Conservation (phyloP, 1,139 yeast genomes). For the Saccharomyces hybrid region DNA sequence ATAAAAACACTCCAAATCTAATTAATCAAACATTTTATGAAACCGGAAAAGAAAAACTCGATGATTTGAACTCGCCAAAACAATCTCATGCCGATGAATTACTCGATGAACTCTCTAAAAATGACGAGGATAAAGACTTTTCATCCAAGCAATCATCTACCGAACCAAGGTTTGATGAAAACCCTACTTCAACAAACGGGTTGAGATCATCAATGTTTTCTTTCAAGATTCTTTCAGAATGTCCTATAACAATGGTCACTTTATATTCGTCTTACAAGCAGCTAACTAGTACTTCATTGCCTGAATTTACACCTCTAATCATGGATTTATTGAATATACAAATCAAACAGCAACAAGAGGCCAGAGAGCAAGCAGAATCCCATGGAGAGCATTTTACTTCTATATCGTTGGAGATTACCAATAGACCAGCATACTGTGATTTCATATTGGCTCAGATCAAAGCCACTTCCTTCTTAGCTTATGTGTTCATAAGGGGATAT, state of each 20-base stretch:
- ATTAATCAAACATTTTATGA: constrained; percentile 56
- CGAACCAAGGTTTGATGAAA: background rate
- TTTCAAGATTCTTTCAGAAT: constrained; percentile 88
- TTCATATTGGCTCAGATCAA: constrained; percentile 90
- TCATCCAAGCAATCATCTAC: background rate
- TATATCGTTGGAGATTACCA: constrained; percentile 61
- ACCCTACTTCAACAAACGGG: constrained; percentile 8
- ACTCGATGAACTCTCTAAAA: background rate
- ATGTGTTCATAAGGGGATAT: constrained; percentile 79
- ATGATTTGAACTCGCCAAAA: constrained; percentile 2
- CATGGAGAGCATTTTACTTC: constrained; percentile 47
- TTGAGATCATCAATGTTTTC: constrained; percentile 58
- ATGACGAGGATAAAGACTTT: background rate
- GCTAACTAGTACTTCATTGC: constrained; percentile 62
- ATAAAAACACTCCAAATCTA: constrained; percentile 71
- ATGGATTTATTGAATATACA: constrained; percentile 68
- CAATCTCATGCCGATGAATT: constrained; percentile 2
- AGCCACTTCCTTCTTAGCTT: constrained; percentile 92
- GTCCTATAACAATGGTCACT: constrained; percentile 94
- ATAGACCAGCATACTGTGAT: constrained; percentile 78
- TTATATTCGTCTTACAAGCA: constrained; percentile 81
- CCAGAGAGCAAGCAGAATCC: constrained; percentile 53
- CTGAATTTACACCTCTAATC: constrained; percentile 74
- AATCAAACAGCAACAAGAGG: constrained; percentile 65
- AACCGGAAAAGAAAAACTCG: constrained; percentile 8